These are phyloP conservation scores for Phytomonas sp. DNA, from an alignment of 208 protist species.

Conservation along the genomic window DNA sequence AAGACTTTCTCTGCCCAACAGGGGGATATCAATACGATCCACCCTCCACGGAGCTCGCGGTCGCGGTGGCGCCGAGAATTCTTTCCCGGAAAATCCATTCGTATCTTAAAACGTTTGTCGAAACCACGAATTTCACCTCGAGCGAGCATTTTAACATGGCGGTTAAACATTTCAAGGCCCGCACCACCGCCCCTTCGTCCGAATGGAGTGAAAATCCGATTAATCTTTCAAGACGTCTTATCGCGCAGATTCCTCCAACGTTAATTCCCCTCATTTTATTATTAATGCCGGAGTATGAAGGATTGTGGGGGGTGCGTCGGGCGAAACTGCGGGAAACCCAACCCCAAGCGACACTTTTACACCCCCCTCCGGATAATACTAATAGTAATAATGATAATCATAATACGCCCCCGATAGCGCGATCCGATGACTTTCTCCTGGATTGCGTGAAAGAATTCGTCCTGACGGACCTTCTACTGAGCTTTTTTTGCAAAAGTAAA, in stretches of 20 bases:
- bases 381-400: background rate
- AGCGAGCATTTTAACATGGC: background rate
- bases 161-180: background rate
- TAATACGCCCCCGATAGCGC: background rate
- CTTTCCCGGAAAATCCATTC: background rate
- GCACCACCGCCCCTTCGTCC: background rate
- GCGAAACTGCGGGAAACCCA: constrained; percentile 2
- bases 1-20: background rate
- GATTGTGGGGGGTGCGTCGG: constrained; percentile 23
- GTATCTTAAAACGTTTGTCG: background rate
- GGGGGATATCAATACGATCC: background rate
- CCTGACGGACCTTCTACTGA: constrained; percentile 37
- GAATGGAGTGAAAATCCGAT: background rate
- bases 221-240: background rate
- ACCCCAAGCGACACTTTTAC: background rate
- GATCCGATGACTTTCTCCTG: background rate
- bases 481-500: constrained; percentile 29
- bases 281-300: constrained; percentile 19
- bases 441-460: constrained; percentile 29
- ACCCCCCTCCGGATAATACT: background rate
- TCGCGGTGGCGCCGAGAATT: constrained; percentile 7
- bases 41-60: background rate
- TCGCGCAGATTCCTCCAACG: background rate
- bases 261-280: constrained; percentile 16
- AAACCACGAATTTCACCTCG: background rate